A percentile compares a stretch with the other conserved stretches of the same genome.
Evolutionary conservation across 768 basidiomycete genomes (phyloP).

Genomic region (Pholiota conissans): DNA sequence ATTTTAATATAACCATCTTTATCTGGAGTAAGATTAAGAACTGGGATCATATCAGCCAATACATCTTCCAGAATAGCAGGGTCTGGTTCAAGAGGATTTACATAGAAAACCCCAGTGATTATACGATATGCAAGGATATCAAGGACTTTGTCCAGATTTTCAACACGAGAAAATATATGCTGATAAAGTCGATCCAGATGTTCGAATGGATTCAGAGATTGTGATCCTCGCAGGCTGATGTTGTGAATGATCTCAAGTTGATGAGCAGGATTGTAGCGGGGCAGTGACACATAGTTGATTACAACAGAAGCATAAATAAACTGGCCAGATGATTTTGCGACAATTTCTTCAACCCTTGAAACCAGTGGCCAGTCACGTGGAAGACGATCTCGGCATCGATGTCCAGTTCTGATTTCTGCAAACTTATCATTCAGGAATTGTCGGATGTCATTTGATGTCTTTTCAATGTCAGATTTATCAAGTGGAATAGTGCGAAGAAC

Average conservation of each 20-base stretch:
- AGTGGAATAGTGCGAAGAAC: background rate
- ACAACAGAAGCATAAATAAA: conserved; percentile 9
- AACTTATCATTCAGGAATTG: conserved; percentile 6
- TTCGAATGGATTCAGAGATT: background rate
- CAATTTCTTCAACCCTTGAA: background rate
- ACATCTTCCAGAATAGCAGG: background rate
- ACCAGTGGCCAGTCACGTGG: background rate
- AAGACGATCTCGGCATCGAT: background rate
- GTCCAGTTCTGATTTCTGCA: background rate
- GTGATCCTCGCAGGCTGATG: background rate
- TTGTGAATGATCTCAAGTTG: conserved; percentile 3
- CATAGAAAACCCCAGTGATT: background rate
- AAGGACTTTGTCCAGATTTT: background rate
- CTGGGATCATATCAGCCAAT: background rate
- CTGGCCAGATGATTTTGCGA: conserved; percentile 5
- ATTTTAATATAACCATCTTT: background rate
- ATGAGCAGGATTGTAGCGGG: background rate
- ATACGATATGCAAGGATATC: background rate
- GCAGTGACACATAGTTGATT: background rate
- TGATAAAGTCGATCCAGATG: conserved; percentile 5
- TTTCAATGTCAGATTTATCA: background rate
- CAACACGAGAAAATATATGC: background rate
- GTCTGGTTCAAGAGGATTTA: background rate
- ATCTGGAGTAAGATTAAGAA: background rate
- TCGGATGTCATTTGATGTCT: conserved; percentile 4